phyloP scores from a whole-genome alignment of 2,329 filamentous ascomycete species.

The Pseudofabraea citricarpa region DNA sequence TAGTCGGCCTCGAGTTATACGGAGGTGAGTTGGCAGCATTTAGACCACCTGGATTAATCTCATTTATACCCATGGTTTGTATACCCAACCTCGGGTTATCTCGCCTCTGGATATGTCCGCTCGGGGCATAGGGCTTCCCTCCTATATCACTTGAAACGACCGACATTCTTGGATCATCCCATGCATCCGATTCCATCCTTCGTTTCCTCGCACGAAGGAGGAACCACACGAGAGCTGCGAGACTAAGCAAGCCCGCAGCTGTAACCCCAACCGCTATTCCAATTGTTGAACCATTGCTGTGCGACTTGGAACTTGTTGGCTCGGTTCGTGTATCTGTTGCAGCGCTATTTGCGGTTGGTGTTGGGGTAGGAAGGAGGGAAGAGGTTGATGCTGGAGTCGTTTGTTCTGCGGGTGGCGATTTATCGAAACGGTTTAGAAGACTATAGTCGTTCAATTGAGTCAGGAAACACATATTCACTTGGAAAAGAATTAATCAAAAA shows the following conservation, averaged over 20 bases:
- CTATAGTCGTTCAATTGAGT: neutral
- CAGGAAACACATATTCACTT: neutral
- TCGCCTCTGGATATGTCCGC: neutral
- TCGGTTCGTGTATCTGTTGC: neutral
- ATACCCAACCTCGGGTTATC: neutral
- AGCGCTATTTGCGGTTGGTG: neutral
- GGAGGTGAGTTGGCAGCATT: neutral
- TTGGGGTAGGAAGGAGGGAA: neutral
- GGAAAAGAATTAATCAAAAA: neutral
- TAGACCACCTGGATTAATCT: neutral
- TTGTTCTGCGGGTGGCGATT: neutral
- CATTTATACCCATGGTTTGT: neutral
- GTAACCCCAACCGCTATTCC: constrained; percentile 2
- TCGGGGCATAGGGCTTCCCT: neutral
- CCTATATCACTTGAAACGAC: neutral
- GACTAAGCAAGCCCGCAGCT: neutral
- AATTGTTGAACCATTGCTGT: neutral
- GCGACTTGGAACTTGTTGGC: neutral
- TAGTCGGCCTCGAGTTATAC: neutral
- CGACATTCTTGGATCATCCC: neutral
- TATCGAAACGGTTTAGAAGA: constrained; percentile 1
- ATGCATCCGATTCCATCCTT: neutral
- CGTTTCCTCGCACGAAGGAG: neutral
- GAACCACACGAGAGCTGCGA: neutral
- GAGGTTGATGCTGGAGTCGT: neutral